Percentiles rank a stretch among this genome's conserved stretches.
Conservation (phyloP, 805 yeast species). For the Naumovozyma dairenensis region DNA sequence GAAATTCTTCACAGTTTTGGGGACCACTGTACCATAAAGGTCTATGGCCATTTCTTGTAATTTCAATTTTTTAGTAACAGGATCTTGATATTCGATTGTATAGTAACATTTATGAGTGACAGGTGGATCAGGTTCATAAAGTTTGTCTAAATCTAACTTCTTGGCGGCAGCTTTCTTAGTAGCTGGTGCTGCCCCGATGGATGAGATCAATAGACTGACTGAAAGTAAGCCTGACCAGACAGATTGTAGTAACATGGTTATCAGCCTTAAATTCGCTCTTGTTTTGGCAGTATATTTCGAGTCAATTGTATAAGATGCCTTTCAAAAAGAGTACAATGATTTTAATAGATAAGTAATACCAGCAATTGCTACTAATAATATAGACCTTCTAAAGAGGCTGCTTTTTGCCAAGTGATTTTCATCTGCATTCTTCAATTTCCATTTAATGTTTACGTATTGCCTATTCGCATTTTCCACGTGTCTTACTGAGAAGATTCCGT, state of each 20-base stretch:
- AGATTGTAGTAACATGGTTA: neutral
- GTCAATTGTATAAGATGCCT: too few relatives aligned
- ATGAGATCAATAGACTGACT: too few relatives aligned
- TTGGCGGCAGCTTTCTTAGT: neutral
- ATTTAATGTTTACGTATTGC: too few relatives aligned
- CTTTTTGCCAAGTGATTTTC: too few relatives aligned
- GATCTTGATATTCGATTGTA: slow-evolving; percentile 21
- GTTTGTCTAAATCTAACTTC: slow-evolving; percentile 7
- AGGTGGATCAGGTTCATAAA: slow-evolving; percentile 27
- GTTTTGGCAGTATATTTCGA: too few relatives aligned
- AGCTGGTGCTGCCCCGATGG: neutral
- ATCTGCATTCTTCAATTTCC: too few relatives aligned
- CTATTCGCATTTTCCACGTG: too few relatives aligned
- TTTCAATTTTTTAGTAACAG: slow-evolving; percentile 8
- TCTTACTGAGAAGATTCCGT: too few relatives aligned
- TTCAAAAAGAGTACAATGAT: too few relatives aligned
- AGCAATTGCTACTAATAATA: too few relatives aligned
- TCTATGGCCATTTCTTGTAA: slow-evolving; percentile 40
- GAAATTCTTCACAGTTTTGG: slow-evolving; percentile 55
- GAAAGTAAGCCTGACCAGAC: neutral
- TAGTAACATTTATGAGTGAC: slow-evolving; percentile 20
- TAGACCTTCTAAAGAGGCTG: too few relatives aligned
- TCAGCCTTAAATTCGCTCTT: neutral
- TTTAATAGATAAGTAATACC: too few relatives aligned
- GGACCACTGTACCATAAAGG: slow-evolving; percentile 55